phyloP scores from a whole-genome alignment of 139 green algal genomes.

The Ettlia oleoabundans region DNA sequence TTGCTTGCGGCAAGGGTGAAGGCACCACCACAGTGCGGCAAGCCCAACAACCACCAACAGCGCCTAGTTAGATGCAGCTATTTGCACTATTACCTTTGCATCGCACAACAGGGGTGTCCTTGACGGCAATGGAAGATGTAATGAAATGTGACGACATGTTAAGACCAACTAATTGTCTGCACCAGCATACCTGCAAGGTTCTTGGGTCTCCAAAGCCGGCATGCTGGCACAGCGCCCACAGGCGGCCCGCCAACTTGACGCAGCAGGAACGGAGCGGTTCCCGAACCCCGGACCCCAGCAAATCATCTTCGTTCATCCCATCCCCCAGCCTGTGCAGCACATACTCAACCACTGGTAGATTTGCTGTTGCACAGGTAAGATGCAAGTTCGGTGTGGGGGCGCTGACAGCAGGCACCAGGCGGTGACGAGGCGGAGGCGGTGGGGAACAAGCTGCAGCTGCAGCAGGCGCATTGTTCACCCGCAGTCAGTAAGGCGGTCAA shows the following conservation, averaged over 20 bases:
- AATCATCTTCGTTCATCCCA: constrained; percentile 45
- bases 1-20: no score
- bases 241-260: constrained; percentile 17
- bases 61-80: no score
- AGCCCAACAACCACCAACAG: no score
- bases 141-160: no score
- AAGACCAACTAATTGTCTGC: no score
- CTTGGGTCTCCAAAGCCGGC: not conserved
- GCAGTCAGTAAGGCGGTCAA: constrained; percentile 36
- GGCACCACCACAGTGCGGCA: no score
- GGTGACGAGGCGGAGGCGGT: not conserved
- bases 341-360: not conserved
- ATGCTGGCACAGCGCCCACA: constrained; percentile 34
- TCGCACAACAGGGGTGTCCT: no score
- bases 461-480: not conserved
- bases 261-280: constrained; percentile 44
- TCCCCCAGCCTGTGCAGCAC: constrained; percentile 40
- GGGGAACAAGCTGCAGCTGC: not conserved
- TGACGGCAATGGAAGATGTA: no score
- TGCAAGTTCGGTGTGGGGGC: no score
- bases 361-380: no score
- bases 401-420: no score
- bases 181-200: constrained; percentile 8
- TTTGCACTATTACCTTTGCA: no score
- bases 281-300: constrained; percentile 5